phyloP scores from a whole-genome alignment of 306 rosid genomes.

The Begonia fuchsioides region DNA sequence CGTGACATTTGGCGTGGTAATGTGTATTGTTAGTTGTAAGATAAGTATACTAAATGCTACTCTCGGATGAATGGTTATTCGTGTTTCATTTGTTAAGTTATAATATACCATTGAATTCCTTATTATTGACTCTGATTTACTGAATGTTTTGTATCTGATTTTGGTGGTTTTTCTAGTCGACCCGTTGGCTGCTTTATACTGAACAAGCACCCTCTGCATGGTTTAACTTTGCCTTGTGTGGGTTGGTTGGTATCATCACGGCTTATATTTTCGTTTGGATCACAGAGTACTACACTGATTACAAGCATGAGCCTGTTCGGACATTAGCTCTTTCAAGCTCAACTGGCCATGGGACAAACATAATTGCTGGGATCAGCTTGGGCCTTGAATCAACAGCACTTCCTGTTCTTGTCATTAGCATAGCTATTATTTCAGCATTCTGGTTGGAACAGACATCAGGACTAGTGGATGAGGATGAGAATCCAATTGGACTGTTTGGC shows the following conservation, averaged over 20 bases:
- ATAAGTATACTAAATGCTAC: too few relatives aligned
- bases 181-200: slow-evolving; percentile 90
- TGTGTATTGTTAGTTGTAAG: slow-evolving; percentile 1
- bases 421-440: slow-evolving; percentile 74
- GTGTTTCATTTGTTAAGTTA: too few relatives aligned
- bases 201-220: slow-evolving; percentile 99
- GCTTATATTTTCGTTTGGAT: slow-evolving; percentile 84
- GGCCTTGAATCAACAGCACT: slow-evolving; percentile 98
- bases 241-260: slow-evolving; percentile 88
- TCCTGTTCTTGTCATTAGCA: slow-evolving; percentile 92
- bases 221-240: slow-evolving; percentile 96
- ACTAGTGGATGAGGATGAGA: slow-evolving; percentile 71
- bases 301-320: slow-evolving; percentile 97
- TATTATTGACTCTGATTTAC: neutral
- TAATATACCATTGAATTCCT: neutral
- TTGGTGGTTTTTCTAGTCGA: slow-evolving; percentile 38
- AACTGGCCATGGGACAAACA: slow-evolving; percentile 96
- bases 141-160: neutral
- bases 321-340: slow-evolving; percentile 81
- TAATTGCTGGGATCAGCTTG: slow-evolving; percentile 97
- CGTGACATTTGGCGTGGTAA: slow-evolving; percentile 85
- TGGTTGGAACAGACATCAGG: slow-evolving; percentile 90
- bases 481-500: slow-evolving; percentile 87
- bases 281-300: slow-evolving; percentile 90
- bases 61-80: too few relatives aligned